These are phyloP conservation scores for Phellinidium pouzarii DNA, from an alignment of 1,284 basidiomycete genomes.

Conservation along the genomic window DNA sequence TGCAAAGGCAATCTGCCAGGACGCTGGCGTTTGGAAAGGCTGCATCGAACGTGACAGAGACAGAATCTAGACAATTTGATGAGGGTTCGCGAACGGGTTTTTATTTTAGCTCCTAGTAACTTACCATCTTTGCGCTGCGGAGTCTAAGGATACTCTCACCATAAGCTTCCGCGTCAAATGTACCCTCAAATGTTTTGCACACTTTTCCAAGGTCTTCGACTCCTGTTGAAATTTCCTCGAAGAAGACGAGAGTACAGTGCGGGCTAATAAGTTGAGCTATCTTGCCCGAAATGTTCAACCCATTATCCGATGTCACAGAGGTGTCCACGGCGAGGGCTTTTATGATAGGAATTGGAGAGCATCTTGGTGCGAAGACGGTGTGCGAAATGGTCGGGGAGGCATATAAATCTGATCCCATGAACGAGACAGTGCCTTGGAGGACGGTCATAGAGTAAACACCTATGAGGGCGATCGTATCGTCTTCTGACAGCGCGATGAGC, in stretches of 20 bases:
- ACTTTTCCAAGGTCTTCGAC: constrained; percentile 59
- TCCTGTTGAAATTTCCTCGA: constrained; percentile 48
- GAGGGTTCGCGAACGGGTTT: no score
- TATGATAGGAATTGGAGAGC: constrained; percentile 57
- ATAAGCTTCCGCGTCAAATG: constrained; percentile 32
- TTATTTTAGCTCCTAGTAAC: background rate
- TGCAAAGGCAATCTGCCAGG: constrained; percentile 11
- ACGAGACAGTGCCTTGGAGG: constrained; percentile 45
- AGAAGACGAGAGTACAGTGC: constrained; percentile 38
- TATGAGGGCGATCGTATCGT: constrained; percentile 49
- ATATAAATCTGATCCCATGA: constrained; percentile 43
- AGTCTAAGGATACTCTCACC: background rate
- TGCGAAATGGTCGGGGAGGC: constrained; percentile 36
- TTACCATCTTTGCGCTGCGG: constrained; percentile 7
- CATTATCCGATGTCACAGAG: constrained; percentile 7
- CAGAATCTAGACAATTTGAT: background rate
- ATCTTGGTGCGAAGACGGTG: constrained; percentile 56
- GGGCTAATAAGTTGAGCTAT: constrained; percentile 20
- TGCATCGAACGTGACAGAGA: background rate
- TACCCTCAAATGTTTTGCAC: constrained; percentile 52
- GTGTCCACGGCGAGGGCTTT: constrained; percentile 25
- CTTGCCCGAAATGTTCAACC: constrained; percentile 15
- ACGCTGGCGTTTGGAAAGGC: constrained; percentile 6
- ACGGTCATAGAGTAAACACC: constrained; percentile 52
- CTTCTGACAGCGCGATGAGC: constrained; percentile 37